phyloP scores from a whole-genome alignment of 768 basidiomycete genomes.

The Plicaturopsis crispa region DNA sequence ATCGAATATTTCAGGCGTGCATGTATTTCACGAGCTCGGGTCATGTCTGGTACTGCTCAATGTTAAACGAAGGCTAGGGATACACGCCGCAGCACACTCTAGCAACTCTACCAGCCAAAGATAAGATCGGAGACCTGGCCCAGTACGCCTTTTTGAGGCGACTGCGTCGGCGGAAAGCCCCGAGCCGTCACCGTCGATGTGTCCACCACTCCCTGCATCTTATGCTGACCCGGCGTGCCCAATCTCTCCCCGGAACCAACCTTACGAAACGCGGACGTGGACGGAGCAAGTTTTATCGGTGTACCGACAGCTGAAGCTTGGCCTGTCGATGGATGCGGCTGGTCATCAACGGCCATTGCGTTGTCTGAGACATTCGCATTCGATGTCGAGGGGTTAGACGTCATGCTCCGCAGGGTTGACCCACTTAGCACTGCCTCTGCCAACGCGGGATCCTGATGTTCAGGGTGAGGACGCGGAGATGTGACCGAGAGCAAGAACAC shows the following conservation, averaged over 20 bases:
- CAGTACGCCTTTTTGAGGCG: constrained; percentile 49
- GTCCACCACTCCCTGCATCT: constrained; percentile 3
- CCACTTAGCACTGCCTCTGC: constrained; percentile 47
- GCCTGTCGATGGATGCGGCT: constrained; percentile 13
- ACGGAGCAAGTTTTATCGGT: constrained; percentile 66
- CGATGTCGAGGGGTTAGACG: no score
- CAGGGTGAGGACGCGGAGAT: background rate
- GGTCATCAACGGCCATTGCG: constrained; percentile 41
- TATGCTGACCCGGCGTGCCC: background rate
- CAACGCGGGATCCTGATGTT: constrained; percentile 54
- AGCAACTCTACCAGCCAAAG: constrained; percentile 63
- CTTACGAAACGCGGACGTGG: constrained; percentile 64
- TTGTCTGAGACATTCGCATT: constrained; percentile 17
- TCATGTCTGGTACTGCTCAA: no score
- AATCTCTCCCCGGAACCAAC: constrained; percentile 17
- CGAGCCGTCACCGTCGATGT: constrained; percentile 1
- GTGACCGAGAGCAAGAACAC: constrained; percentile 19
- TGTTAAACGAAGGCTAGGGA: no score
- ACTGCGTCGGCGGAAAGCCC: constrained; percentile 15
- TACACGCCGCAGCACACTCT: no score
- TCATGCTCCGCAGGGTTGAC: constrained; percentile 16
- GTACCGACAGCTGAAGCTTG: constrained; percentile 50
- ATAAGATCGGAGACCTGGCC: constrained; percentile 76
- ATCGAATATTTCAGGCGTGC: no score
- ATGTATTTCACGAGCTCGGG: no score